Conservation (phyloP, 208 protist species). For the Leishmania arabica region DNA sequence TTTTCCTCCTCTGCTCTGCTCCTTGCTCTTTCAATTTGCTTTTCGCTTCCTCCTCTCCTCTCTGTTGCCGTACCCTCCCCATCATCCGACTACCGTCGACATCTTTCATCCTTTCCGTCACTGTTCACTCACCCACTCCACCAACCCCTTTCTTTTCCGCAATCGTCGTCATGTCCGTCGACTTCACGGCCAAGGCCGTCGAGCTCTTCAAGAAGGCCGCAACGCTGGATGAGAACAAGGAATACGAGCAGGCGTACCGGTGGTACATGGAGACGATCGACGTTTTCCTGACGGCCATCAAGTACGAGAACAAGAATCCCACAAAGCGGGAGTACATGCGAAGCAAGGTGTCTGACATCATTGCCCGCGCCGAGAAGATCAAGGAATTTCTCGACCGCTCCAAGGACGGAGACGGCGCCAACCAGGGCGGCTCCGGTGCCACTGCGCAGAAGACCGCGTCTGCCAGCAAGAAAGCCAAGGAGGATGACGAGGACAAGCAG, state of each 20-base stretch:
- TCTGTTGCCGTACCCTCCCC: background rate
- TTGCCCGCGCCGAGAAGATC: constrained; percentile 95
- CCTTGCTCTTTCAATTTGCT: background rate
- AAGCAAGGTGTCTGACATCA: constrained; percentile 92
- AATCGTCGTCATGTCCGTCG: constrained; percentile 66
- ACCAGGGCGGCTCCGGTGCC: constrained; percentile 20
- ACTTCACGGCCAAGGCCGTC: constrained; percentile 95
- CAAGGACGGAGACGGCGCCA: constrained; percentile 55
- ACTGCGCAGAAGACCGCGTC: constrained; percentile 67
- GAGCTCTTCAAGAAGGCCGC: constrained; percentile 94
- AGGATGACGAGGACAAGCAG: constrained; percentile 93
- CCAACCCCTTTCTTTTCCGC: background rate
- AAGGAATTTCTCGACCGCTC: constrained; percentile 93
- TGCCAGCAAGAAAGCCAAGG: constrained; percentile 86
- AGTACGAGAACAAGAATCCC: constrained; percentile 95
- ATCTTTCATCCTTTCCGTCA: background rate
- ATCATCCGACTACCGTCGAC: background rate
- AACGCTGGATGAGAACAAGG: constrained; percentile 88
- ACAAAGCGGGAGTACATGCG: constrained; percentile 94
- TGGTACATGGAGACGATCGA: constrained; percentile 95
- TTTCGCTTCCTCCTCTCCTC: background rate
- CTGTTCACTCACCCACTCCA: background rate
- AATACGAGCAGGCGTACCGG: constrained; percentile 93
- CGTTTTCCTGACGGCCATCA: constrained; percentile 95
- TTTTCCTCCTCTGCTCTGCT: background rate